Base-by-base conservation (phyloP, 805 yeast genomes). In the Candida anglica region DNA sequence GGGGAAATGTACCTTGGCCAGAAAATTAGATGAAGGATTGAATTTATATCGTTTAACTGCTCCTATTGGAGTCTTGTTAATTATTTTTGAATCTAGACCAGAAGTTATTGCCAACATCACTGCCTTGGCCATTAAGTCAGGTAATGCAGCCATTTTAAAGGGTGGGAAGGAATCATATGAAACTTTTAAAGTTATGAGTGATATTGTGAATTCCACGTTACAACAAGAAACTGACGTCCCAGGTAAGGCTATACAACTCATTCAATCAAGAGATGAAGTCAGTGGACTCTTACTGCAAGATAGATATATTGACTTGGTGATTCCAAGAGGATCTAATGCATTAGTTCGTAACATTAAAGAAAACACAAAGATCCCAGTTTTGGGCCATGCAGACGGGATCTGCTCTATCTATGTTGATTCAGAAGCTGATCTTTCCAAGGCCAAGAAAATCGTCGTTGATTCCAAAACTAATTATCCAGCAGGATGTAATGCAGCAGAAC, bases 321-420 rank as follows among this genome's bases (percentile, higher is more conserved):
- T 93, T 49, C 99, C 99, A 40, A 76, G 99, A 51, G 99, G 99
- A n/a, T 86, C 96, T 19, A 93, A 93, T 52, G 91, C 80, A 43
- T 72, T 93, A 38, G 99, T 93, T 26, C 76, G 86, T 47, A 78
- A 72, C 56, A 89, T 93, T 58, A 93, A 94, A 62, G 72, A 75
- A 17, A 77, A 77, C 54, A 91, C 98, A 16, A 87, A 87, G 56
- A 94, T 93, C 48, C 98, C 99, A 4, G 98, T 93, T 6, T 64
- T 93, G 53, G 99, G 99, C 37, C 99, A 93, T 58, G 98, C 99
- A 6, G 98, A 93, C 60, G 99, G 99, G 30, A 82, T 91, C 40
- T 93, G 98, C 61, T 80, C 97, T 2, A 76, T 91, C 6, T 93
- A 77, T 50, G 69, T 91, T 17, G 95, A 89, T 56, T 75, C 73